Evolutionary conservation across 2,329 filamentous ascomycete species (phyloP).

Genomic region (Plenodomus biglobosus): DNA sequence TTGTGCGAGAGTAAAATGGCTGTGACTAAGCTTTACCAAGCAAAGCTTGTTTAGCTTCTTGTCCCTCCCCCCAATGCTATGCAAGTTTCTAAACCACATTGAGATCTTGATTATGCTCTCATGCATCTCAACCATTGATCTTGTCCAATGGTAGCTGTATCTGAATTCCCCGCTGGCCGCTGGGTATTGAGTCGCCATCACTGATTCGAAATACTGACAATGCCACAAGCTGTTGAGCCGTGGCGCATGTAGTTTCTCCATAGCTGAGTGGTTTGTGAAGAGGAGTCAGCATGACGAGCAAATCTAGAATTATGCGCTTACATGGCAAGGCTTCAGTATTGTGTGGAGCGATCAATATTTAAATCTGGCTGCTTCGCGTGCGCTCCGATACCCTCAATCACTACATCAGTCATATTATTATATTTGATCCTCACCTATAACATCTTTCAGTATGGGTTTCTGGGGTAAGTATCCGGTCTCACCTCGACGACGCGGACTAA

Average conservation of each 20-base stretch:
- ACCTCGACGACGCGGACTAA: neutral
- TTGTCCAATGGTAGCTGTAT: conserved; percentile 18
- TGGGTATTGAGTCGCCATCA: conserved; percentile 22
- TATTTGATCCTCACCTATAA: neutral
- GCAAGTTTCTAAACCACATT: conserved; percentile 27
- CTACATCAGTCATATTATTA: neutral
- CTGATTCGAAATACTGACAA: conserved; percentile 5
- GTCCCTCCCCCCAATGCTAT: conserved; percentile 17
- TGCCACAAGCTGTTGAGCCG: conserved; percentile 21
- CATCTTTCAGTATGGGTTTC: conserved; percentile 46
- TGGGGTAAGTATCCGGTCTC: conserved; percentile 47
- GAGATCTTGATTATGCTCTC: conserved; percentile 13
- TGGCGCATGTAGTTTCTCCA: conserved; percentile 21
- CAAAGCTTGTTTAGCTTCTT: conserved; percentile 21
- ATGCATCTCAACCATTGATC: conserved; percentile 3
- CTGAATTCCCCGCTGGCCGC: conserved; percentile 7
- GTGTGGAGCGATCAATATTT: conserved; percentile 14
- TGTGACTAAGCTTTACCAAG: conserved; percentile 35
- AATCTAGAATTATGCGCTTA: conserved; percentile 8
- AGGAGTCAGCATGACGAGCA: conserved; percentile 28
- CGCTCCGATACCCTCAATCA: neutral
- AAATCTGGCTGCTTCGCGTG: conserved; percentile 6
- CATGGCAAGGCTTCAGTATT: conserved; percentile 4
- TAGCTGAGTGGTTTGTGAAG: conserved; percentile 19
- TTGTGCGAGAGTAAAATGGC: neutral